Base-by-base conservation (phyloP, 805 yeast species). In the Wickerhamomyces strasburgensis region DNA sequence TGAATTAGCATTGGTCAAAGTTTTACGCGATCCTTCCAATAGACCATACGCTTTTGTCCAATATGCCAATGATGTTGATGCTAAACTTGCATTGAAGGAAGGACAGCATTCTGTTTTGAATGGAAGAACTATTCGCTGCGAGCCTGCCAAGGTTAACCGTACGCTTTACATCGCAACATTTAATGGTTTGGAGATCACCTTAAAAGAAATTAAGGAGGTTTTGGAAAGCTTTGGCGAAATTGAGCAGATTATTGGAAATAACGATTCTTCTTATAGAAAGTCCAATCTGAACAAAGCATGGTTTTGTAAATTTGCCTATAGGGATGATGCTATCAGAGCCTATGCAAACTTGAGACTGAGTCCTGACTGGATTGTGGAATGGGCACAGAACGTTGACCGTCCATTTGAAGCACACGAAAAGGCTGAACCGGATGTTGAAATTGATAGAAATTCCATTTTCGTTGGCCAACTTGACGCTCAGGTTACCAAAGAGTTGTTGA, bases 1-100 rank as follows among this genome's bases (percentile, higher is more conserved):
- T 6, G 65, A 70, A 29, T 64, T 85, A 28, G 69, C 78, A 2
- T 64, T 81, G 16, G 94, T 86, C 13, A 88, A 88, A 54, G 95
- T 88, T 3, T 67, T 88, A 40, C 68, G 95, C 37, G 96, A 88
- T 62, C 77, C 83, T 13, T 69, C 78, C 16, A 82, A 83, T 52
- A 69, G 95, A 32, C 97, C 97, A 2, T 88, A 88, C 61, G 96
- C 96, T 0, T 88, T 88, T 69, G 95, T 88, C 31, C 96, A 88
- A 62, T 88, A 84, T 56, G 66, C 75, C 7, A 75, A 65, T 39
- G 93, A 83, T 45, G 65, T 61, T 7, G 90, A 83, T 46, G 88
- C 95, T 5, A 67, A 70, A 43, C 54, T 46, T 5, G 96, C 96
- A 1, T 70, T 87, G 36, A 60, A 56, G 14, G 67, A 68, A 42